These are phyloP conservation scores for Arctium lappa DNA, from an alignment of 129 eudicot species.

Conservation along the genomic window DNA sequence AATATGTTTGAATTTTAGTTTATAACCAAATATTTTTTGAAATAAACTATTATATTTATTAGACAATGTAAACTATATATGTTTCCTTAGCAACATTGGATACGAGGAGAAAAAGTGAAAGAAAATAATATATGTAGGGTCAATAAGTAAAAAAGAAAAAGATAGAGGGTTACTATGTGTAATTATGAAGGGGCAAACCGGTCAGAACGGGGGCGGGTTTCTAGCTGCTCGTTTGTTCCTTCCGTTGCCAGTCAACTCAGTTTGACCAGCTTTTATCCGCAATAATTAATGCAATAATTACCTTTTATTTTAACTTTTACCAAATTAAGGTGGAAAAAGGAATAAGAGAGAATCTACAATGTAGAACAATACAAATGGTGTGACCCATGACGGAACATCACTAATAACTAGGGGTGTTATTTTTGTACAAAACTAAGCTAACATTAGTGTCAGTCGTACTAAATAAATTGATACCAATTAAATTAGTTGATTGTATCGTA, in stretches of 20 bases:
- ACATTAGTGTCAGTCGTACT: no score
- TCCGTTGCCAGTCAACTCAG: slow-evolving; percentile 9
- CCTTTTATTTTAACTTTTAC: slow-evolving; percentile 3
- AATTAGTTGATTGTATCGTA: no score
- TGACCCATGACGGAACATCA: slow-evolving; percentile 18
- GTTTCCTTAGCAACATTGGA: no score
- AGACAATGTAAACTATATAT: no score
- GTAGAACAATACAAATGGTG: slow-evolving; percentile 10
- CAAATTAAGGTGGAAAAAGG: not conserved
- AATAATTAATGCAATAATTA: not conserved
- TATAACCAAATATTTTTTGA: no score
- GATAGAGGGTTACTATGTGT: not conserved
- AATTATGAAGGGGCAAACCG: not conserved
- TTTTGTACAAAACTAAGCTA: no score
- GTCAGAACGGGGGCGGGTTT: not conserved
- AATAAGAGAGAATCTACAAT: slow-evolving; percentile 1
- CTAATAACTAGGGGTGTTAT: not conserved
- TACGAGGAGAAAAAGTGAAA: not conserved
- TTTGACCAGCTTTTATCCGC: slow-evolving; percentile 9
- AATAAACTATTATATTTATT: no score
- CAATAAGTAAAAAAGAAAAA: not conserved
- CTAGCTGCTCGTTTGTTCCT: not conserved
- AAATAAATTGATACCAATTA: no score
- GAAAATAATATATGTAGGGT: not conserved
- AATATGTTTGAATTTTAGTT: no score